Base-by-base conservation (phyloP, 495 filamentous ascomycete species). In the Penicillium dipodomyicola region DNA sequence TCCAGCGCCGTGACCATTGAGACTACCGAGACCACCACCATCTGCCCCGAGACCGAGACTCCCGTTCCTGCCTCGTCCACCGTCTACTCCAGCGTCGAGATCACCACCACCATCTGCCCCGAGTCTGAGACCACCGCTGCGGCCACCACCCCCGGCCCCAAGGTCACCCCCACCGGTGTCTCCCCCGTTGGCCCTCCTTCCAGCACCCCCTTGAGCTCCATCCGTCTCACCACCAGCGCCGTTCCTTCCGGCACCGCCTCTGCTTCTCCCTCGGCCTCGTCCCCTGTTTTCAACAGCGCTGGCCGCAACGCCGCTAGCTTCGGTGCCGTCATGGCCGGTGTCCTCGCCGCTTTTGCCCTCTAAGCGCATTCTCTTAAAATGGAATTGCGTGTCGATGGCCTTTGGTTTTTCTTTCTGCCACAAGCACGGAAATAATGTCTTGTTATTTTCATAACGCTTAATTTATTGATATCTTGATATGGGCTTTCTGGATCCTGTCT, bases 301-400 rank as follows among this genome's bases (percentile, higher is more conserved):
- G 76, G 69, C 64, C 74, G 67, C 54, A 74, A 72, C 54, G 72
- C 65, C 52, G 59, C 76, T 65, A 72, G 71, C 72, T 59, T 80
- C 60, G 78, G 72, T 49, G 77, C 75, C 45, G 67, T 79, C 48
- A 72, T 73, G 25, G 73, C 73, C 27, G 81, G 69, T 69, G 53
- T 74, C 35, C 58, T 68, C 51, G 75, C 73, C 52, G 65, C 74
- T 56, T 62, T 79, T 48, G 73, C 73, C 50, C 68, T 79, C 58
- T 79, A 78, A 73, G 49, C 40, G 39, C 41, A 47, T 52, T 39
- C 17, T 11, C 22, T n/a, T 39, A 8, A 5, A 9, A 41, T 27
- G 8, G 27, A 19, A n/a, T 43, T n/a, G 50, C 39, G 37, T 25
- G 25, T 22, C 29, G 11, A 37, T 39, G 17, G 35, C 49, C 17